Base-by-base conservation (phyloP, 768 basidiomycete species). In the Mycena polygramma region DNA sequence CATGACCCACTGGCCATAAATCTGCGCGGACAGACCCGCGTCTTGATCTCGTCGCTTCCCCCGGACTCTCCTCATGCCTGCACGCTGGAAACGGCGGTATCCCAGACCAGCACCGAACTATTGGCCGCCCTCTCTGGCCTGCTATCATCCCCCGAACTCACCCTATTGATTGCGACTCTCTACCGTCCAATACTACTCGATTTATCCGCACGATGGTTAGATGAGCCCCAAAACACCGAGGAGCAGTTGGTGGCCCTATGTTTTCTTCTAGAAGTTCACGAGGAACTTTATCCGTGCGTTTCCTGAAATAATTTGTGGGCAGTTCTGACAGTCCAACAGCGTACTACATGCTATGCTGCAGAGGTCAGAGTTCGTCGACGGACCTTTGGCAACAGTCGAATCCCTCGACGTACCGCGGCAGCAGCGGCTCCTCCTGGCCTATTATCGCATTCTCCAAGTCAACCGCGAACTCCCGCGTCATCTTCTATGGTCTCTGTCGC, bases 161-260 rank as follows among this genome's bases (percentile, higher is more conserved):
- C 95, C 0, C 75, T 86, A 37, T 75, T 82, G 15, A 84, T 98
- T 68, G 89, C 92, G 22, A 83, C 81, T 8, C 71, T 87, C 14
- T 98, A 93, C 81, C 83, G 92, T 70, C 96, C 97, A 5, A 80
- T 98, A 61, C 78, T 95, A 46, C 75, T 92, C 35, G 94, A 97
- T 79, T 81, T 99, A 30, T 91, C 91, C 75, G 93, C 93, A 5
- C 81, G 93, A 75, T 98, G 95, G 95, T 77, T 97, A 49, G 82
- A 91, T n/a, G 81, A 84, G 22, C 75, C 83, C 45, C 79, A 86
- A 49, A 81, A 85, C 68, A 73, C 82, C 26, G 86, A 89, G 63
- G 85, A 87, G 46, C 85, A 87, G 74, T 80, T 91, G 55, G 81
- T 86, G 55, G 90, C 91, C 4, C 80, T 93, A n/a, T 89, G 86